These are phyloP conservation scores for Erysiphe neolycopersici DNA, from an alignment of 2,329 filamentous ascomycete species.

Conservation along the genomic window DNA sequence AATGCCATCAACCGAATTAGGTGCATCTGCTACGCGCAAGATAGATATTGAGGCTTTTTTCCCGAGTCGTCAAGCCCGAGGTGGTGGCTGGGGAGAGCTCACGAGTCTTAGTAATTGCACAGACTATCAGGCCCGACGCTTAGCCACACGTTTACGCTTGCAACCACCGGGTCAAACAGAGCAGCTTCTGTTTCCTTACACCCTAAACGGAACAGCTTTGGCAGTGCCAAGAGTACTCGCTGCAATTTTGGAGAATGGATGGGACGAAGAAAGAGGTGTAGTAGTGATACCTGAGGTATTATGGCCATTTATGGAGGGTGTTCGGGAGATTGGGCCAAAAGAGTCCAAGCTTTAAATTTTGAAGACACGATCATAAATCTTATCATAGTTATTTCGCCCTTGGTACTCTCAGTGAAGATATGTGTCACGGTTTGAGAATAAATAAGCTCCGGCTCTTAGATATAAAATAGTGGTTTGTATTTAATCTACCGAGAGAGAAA, in stretches of 20 bases:
- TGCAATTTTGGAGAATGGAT: constrained; percentile 72
- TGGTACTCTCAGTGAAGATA: too few species aligned
- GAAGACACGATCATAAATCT: too few species aligned
- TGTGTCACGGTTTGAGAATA: too few species aligned
- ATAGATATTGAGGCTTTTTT: constrained; percentile 88
- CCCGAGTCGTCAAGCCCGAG: constrained; percentile 41
- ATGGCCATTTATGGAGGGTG: constrained; percentile 59
- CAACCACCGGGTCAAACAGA: constrained; percentile 3
- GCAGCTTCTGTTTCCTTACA: constrained; percentile 46
- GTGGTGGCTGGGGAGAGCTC: constrained; percentile 74
- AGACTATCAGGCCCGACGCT: constrained; percentile 70
- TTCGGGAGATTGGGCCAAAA: constrained; percentile 26
- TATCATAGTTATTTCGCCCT: too few species aligned
- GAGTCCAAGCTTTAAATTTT: background rate
- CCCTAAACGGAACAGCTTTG: constrained; percentile 79
- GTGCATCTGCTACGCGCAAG: constrained; percentile 67
- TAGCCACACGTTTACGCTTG: constrained; percentile 38
- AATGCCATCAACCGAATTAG: constrained; percentile 74
- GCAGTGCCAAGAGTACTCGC: constrained; percentile 77
- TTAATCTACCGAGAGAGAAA: too few species aligned
- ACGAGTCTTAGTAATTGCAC: constrained; percentile 78
- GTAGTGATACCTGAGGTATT: constrained; percentile 59
- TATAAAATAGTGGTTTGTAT: too few species aligned
- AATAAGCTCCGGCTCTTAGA: too few species aligned
- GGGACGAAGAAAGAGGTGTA: constrained; percentile 39